Base-by-base conservation (phyloP, 768 basidiomycete genomes). In the Phanerochaete carnosa region DNA sequence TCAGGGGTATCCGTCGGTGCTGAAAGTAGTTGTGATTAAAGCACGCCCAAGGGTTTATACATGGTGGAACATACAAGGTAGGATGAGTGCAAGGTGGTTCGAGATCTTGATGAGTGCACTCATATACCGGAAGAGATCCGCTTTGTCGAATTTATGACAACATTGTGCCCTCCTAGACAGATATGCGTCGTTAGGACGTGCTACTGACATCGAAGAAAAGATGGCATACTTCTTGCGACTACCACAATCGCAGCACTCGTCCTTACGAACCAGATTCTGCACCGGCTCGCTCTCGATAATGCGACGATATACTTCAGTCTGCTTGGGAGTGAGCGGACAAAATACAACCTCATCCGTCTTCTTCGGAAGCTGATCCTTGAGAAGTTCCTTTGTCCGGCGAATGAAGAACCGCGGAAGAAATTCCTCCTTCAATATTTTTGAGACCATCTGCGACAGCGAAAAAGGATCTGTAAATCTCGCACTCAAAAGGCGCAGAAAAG, bases 291-390 rank as follows among this genome's bases (percentile, higher is more conserved):
- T 84, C n/a, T 72, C 73, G 25, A 95, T 75, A 33, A 95, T 78
- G 5, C 81, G 79, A 64, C 84, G 89, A 72, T 97, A 96, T 0
- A 87, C 90, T 16, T 72, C 69, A 29, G 86, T 82, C 73, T 97
- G 95, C 35, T 75, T 79, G 0, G 75, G 60, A 0, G 90, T 90
- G 52, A 98, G 75, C 16, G 94, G 95, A 68, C 96, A 99, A 68
- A 98, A 96, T 5, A 97, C 93, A 15, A 98, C 90, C 68, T 94
- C 79, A 65, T 99, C 96, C 0, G 82, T 82, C 77, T 99, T 99
- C 62, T 80, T 79, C 0, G 96, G 96, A 2, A 98, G 79, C 89
- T 95, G 89, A 59, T 85, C 73, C 64, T 79, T 82, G 46, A 93
- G 93, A 51, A 92, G 85, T 25, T 85, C 80, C 65, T 94, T 95